Percentiles rank a stretch among this genome's conserved stretches.
Evolutionary conservation across 495 filamentous ascomycete species (phyloP).

Genomic region (Neurospora sublineolata): DNA sequence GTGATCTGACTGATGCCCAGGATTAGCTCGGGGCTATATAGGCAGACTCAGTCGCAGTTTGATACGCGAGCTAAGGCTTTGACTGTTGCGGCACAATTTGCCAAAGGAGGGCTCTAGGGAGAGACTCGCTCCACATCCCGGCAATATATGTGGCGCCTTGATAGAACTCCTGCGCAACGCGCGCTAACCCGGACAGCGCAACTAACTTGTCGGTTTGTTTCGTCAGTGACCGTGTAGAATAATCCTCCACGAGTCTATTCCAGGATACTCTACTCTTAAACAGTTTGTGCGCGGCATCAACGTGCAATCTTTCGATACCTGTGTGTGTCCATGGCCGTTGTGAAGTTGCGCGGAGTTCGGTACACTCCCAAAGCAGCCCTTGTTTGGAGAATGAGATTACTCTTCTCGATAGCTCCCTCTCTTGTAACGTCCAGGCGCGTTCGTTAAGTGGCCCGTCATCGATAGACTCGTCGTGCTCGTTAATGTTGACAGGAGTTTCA

Average conservation of each 20-base stretch:
- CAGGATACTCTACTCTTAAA: background rate
- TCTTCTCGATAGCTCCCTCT: background rate
- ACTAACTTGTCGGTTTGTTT: background rate
- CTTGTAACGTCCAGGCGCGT: background rate
- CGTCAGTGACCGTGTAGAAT: background rate
- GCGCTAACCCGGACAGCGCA: background rate
- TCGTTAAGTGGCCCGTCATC: background rate
- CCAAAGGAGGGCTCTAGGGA: background rate
- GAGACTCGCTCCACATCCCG: background rate
- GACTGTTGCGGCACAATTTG: background rate
- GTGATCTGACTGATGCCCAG: background rate
- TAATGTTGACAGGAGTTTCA: background rate
- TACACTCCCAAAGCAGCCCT: background rate
- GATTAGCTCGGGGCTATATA: background rate
- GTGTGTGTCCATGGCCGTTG: background rate
- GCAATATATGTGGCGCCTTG: background rate
- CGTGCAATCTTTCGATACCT: background rate
- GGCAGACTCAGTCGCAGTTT: background rate
- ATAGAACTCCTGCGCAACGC: background rate
- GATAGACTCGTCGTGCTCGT: background rate
- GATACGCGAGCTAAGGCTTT: background rate
- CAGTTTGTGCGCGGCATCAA: no score
- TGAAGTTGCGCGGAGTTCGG: background rate
- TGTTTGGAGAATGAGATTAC: rapidly evolving
- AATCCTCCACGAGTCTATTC: background rate